phyloP scores from a whole-genome alignment of 2,329 filamentous ascomycete species.

The Rhynchosporium graminicola region DNA sequence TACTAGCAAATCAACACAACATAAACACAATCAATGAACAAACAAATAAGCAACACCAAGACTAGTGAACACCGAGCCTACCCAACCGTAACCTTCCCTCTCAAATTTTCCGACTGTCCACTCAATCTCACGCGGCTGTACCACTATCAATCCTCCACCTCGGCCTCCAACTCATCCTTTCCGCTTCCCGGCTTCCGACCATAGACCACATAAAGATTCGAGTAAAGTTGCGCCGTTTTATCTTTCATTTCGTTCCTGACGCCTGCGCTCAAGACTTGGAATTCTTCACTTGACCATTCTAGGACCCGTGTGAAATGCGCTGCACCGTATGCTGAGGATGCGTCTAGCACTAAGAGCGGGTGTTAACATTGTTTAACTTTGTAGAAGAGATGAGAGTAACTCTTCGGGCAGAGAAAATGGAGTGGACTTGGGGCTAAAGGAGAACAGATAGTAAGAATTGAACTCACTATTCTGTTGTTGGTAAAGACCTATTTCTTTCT shows the following conservation, averaged over 20 bases:
- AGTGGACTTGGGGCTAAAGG: neutral
- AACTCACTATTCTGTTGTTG: conserved; percentile 27
- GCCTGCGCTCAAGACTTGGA: conserved; percentile 35
- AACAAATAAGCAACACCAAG: too few species aligned
- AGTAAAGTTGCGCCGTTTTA: conserved; percentile 38
- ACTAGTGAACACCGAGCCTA: too few species aligned
- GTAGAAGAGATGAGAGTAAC: neutral
- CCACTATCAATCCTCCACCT: neutral
- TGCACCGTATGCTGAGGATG: conserved; percentile 23
- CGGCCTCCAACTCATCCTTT: neutral
- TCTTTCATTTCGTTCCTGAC: conserved; percentile 40
- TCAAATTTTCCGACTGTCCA: neutral
- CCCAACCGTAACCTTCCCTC: neutral
- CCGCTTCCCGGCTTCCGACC: conserved; percentile 35
- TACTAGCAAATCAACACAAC: too few species aligned
- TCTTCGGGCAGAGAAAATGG: neutral
- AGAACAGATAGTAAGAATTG: neutral
- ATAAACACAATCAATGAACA: too few species aligned
- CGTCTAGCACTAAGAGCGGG: conserved; percentile 22
- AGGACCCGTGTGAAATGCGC: conserved; percentile 38
- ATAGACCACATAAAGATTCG: conserved; percentile 40
- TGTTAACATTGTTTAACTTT: neutral
- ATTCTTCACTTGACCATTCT: conserved; percentile 38
- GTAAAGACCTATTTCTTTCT: conserved; percentile 43
- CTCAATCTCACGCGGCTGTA: neutral